Percentiles rank a stretch among this genome's conserved stretches.
Evolutionary conservation across 495 filamentous ascomycete genomes (phyloP).

Genomic region (Platismatia glauca): DNA sequence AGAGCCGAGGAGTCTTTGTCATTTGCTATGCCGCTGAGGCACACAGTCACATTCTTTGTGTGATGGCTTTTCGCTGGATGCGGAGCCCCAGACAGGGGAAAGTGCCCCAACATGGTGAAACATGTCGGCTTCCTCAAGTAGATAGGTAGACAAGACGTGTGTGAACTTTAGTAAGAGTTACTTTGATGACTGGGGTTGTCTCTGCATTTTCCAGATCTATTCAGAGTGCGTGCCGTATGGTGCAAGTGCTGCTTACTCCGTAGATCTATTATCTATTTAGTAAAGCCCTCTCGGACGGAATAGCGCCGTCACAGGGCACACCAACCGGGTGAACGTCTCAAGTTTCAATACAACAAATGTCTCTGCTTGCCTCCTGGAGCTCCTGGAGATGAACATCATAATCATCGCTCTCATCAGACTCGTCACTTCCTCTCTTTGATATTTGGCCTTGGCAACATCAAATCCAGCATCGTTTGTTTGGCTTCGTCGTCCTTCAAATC

Average conservation of each 20-base stretch:
- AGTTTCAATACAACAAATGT: slow-evolving; percentile 3
- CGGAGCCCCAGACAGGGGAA: background rate
- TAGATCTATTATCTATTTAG: background rate
- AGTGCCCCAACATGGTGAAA: slow-evolving; percentile 6
- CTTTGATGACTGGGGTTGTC: background rate
- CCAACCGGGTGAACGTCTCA: background rate
- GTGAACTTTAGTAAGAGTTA: background rate
- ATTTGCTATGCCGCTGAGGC: background rate
- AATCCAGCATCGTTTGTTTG: background rate
- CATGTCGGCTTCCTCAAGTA: slow-evolving; percentile 3
- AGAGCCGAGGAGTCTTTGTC: background rate
- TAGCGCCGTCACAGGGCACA: slow-evolving; percentile 4
- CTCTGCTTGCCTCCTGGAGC: background rate
- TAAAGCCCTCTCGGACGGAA: slow-evolving; percentile 3
- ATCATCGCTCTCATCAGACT: background rate
- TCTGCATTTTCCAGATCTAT: background rate
- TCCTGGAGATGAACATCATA: too few species aligned
- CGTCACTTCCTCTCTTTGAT: slow-evolving; percentile 8
- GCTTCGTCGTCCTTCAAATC: background rate
- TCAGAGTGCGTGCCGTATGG: background rate
- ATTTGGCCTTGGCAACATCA: background rate
- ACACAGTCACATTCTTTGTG: background rate
- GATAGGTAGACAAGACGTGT: background rate
- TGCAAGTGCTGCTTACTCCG: background rate
- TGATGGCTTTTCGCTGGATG: background rate